These are phyloP conservation scores for Panaeolus papilionaceus DNA, from an alignment of 768 basidiomycete species.

Conservation along the genomic window DNA sequence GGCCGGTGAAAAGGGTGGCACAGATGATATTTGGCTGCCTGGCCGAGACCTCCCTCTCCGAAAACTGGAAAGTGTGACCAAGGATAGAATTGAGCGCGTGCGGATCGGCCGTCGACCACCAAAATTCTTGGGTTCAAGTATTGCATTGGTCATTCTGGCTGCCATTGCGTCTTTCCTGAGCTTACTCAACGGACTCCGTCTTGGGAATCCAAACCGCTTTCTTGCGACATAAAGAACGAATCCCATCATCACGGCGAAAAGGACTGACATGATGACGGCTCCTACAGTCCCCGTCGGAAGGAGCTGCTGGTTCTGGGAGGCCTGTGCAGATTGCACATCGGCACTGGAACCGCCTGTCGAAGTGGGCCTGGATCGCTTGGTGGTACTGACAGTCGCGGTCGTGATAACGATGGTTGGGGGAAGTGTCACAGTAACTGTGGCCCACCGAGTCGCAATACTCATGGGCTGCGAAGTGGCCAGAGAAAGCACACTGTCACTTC, in stretches of 20 bases:
- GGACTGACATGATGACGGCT: slow-evolving; percentile 13
- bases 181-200: not conserved
- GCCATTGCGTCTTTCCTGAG: slow-evolving; percentile 4
- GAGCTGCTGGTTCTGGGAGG: not conserved
- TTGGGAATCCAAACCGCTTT: slow-evolving; percentile 6
- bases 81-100: not conserved
- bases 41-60: slow-evolving; percentile 9
- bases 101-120: not conserved
- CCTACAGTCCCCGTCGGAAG: slow-evolving; percentile 10
- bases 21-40: not conserved
- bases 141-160: slow-evolving; percentile 8
- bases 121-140: not conserved
- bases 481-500: not conserved
- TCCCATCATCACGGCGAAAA: slow-evolving; percentile 12
- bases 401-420: not conserved
- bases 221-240: slow-evolving; percentile 13
- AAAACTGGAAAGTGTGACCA: slow-evolving; percentile 8
- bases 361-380: not conserved
- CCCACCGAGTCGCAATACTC: not conserved
- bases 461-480: not conserved
- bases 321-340: not conserved
- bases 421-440: slow-evolving; percentile 4
- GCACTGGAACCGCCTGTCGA: not conserved
- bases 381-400: not conserved
- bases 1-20: not conserved